Evolutionary conservation across 2,329 filamentous ascomycete genomes (phyloP).

Genomic region (Cladophialophora psammophila): DNA sequence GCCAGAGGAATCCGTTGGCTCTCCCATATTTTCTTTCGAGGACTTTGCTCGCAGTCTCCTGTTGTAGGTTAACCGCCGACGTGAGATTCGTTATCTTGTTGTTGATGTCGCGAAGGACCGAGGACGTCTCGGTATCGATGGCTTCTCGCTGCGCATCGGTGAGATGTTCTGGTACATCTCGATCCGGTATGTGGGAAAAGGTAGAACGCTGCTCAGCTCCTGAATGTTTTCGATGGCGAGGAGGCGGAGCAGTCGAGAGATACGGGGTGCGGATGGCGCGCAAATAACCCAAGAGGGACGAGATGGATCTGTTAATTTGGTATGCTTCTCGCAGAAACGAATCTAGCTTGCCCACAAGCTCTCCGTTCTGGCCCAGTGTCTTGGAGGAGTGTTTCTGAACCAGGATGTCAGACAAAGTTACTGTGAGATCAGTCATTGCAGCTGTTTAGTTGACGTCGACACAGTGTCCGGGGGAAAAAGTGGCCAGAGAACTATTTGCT

Average conservation of each 20-base stretch:
- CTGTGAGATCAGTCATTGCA: constrained; percentile 34
- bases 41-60: constrained; percentile 74
- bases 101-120: constrained; percentile 84
- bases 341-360: constrained; percentile 63
- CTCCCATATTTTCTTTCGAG: constrained; percentile 75
- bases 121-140: constrained; percentile 86
- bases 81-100: constrained; percentile 79
- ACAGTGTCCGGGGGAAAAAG: neutral
- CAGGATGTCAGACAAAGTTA: constrained; percentile 34
- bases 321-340: constrained; percentile 94
- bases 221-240: constrained; percentile 46
- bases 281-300: constrained; percentile 79
- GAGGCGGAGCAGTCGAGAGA: constrained; percentile 74
- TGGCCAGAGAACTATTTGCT: neutral
- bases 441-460: neutral
- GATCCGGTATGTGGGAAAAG: constrained; percentile 46
- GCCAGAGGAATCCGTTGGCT: constrained; percentile 64
- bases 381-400: constrained; percentile 35
- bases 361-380: constrained; percentile 7
- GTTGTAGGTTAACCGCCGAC: constrained; percentile 81
- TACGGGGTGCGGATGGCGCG: constrained; percentile 86
- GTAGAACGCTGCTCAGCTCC: constrained; percentile 44
- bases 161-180: constrained; percentile 61
- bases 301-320: constrained; percentile 86
- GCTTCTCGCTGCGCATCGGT: constrained; percentile 84